These are phyloP conservation scores for Botryosphaeria agaves DNA, from an alignment of 2,329 filamentous ascomycete species.

Conservation along the genomic window DNA sequence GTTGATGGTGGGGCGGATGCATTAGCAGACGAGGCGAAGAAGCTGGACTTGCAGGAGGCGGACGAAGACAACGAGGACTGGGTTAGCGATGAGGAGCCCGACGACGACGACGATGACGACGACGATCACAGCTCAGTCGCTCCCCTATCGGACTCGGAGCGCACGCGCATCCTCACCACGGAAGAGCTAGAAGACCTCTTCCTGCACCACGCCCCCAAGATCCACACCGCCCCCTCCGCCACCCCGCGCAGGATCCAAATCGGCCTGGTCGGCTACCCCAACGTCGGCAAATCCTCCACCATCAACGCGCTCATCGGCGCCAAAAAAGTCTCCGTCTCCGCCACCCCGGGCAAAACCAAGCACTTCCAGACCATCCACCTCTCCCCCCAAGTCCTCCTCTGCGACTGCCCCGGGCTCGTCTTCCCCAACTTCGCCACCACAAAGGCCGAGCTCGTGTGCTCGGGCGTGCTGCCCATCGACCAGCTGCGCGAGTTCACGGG, in stretches of 20 bases:
- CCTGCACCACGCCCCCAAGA: conserved; percentile 51
- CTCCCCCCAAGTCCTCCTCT: conserved; percentile 74
- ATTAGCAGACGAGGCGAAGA: conserved; percentile 24
- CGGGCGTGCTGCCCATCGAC: conserved; percentile 88
- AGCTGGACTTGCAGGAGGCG: conserved; percentile 27
- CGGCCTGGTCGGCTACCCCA: conserved; percentile 91
- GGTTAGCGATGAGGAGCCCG: conserved; percentile 19
- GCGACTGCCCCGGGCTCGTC: conserved; percentile 95
- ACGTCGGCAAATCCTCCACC: conserved; percentile 97
- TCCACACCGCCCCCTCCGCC: conserved; percentile 29
- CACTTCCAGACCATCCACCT: conserved; percentile 98
- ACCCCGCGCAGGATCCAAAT: conserved; percentile 59
- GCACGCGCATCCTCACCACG: conserved; percentile 66
- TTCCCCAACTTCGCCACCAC: conserved; percentile 97
- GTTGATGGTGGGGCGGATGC: conserved; percentile 24
- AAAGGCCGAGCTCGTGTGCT: conserved; percentile 90
- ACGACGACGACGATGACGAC: conserved; percentile 10
- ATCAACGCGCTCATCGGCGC: conserved; percentile 98
- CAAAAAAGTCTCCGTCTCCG: conserved; percentile 96
- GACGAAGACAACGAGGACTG: conserved; percentile 22
- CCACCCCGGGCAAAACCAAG: conserved; percentile 96
- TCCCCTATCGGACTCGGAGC: conserved; percentile 22
- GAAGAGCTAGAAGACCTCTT: conserved; percentile 87
- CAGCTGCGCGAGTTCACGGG: conserved; percentile 88
- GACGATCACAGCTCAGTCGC: conserved; percentile 17